Percentiles rank a stretch among this genome's conserved stretches.
Conservation (phyloP, 1,139 yeast species). For the Blastobotrys ciferrii region DNA sequence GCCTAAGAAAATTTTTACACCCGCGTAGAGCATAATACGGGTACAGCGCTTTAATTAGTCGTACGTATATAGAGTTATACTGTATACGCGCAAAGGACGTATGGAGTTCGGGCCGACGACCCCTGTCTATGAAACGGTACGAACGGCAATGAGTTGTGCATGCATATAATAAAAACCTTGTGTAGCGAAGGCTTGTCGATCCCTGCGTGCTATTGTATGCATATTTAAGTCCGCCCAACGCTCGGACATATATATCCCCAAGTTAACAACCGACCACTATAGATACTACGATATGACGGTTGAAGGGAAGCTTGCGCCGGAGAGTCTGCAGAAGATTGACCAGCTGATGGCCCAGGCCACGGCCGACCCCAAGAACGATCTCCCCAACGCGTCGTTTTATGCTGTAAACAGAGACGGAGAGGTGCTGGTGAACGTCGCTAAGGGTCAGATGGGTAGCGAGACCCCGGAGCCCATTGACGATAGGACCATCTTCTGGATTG, state of each 20-base stretch:
- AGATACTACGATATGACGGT: neutral
- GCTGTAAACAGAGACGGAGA: slow-evolving; percentile 1
- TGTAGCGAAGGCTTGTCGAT: neutral
- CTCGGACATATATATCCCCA: too few species aligned
- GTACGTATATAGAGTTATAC: too few species aligned
- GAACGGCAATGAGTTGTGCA: too few species aligned
- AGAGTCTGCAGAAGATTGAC: neutral
- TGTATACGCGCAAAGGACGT: too few species aligned
- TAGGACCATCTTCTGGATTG: slow-evolving; percentile 42
- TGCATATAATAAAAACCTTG: too few species aligned
- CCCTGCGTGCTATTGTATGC: neutral
- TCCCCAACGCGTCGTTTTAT: slow-evolving; percentile 5
- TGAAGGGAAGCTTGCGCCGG: neutral
- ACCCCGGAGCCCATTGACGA: slow-evolving; percentile 25
- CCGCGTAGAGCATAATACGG: too few species aligned
- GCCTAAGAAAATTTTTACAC: too few species aligned
- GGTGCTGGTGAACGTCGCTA: neutral
- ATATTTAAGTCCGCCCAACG: neutral
- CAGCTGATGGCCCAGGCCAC: slow-evolving; percentile 1
- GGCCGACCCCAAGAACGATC: slow-evolving; percentile 3
- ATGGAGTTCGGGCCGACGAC: too few species aligned
- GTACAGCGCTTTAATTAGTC: too few species aligned
- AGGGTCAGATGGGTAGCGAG: slow-evolving; percentile 6
- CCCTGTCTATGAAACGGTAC: too few species aligned
- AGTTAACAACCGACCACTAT: too few species aligned